Base-by-base conservation (phyloP, 495 filamentous ascomycete genomes). In the Trichocladium antarcticum region DNA sequence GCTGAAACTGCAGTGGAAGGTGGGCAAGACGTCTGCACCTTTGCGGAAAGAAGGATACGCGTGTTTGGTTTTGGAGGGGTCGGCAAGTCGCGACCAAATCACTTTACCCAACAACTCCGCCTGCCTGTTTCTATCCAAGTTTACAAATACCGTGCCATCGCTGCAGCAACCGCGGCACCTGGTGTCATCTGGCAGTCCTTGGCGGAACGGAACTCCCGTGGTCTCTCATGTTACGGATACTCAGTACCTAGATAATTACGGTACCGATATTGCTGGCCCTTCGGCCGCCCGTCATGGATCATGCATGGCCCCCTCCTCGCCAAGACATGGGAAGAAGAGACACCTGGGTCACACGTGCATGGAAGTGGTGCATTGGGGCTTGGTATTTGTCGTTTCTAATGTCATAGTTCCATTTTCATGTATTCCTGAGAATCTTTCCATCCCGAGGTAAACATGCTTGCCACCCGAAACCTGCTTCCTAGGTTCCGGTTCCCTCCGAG, bases 341-440 rank as follows among this genome's bases (percentile, higher is more conserved):
- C n/a, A 32, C 28, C 6, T 16, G 14, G 31, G 31, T 36, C 47
- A 49, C 37, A 12, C 14, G 36, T 14, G 31, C 31, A 37, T 22
- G 7, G 6, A 42, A 42, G 11, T 32, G 43, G 17, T 45, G 32
- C 47, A 43, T 15, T 37, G 39, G 31, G 31, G 34, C 37, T 45
- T 59, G 53, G 54, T 60, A 61, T 63, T 60, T 51, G 36, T 53
- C 36, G 40, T 57, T 51, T 51, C 49, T 39, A 58, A 37, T 45
- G 45, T 51, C 51, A 50, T 55, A 42, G 50, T 42, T 47, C 57
- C 52, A 15, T 59, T 59, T 63, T 65, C 60, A 53, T 59, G 37
- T 55, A 60, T 54, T 37, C 51, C 50, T 37, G 36, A 16, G 41
- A 35, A 39, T 47, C 47, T 57, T 53, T n/a, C n/a, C 52, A 54